These are phyloP conservation scores for Nitzschia putrida DNA, from an alignment of 108 stramenopile genomes.

Conservation along the genomic window DNA sequence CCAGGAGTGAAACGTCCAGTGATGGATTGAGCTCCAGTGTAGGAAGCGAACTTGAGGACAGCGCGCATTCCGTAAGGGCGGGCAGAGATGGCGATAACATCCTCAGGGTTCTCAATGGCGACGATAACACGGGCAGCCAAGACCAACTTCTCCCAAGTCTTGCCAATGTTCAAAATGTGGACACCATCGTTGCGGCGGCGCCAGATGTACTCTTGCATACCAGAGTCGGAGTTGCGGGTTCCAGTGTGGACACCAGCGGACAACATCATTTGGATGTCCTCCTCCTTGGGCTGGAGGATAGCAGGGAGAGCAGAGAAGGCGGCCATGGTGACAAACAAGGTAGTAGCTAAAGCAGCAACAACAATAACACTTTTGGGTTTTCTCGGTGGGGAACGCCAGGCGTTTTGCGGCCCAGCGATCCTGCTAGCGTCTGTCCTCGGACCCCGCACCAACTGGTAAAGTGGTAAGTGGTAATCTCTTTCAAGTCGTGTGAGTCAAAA, in stretches of 20 bases:
- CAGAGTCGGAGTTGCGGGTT: constrained; percentile 94
- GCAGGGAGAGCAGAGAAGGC: constrained; percentile 54
- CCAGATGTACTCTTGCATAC: constrained; percentile 99
- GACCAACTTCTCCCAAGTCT: constrained; percentile 99
- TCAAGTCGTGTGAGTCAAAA: neutral
- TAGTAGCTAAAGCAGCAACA: neutral
- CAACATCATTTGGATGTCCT: constrained; percentile 99
- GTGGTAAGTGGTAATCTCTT: neutral
- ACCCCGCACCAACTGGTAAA: neutral
- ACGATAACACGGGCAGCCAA: constrained; percentile 99
- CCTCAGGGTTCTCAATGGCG: constrained; percentile 99
- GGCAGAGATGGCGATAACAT: constrained; percentile 99
- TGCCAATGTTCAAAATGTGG: constrained; percentile 99
- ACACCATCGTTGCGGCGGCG: constrained; percentile 96
- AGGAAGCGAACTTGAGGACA: constrained; percentile 99
- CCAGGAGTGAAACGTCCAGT: constrained; percentile 99
- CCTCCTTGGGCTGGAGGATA: constrained; percentile 89
- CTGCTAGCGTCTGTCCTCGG: no score
- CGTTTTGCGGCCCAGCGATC: no score
- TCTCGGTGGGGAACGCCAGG: no score
- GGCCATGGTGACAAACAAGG: constrained; percentile 15
- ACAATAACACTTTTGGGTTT: neutral
- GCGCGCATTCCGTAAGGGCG: constrained; percentile 99
- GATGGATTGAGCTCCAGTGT: constrained; percentile 97
- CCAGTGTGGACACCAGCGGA: constrained; percentile 99